Base-by-base conservation (phyloP, 202 grass and related monocot species). In the Miscanthus sacchariflorus region DNA sequence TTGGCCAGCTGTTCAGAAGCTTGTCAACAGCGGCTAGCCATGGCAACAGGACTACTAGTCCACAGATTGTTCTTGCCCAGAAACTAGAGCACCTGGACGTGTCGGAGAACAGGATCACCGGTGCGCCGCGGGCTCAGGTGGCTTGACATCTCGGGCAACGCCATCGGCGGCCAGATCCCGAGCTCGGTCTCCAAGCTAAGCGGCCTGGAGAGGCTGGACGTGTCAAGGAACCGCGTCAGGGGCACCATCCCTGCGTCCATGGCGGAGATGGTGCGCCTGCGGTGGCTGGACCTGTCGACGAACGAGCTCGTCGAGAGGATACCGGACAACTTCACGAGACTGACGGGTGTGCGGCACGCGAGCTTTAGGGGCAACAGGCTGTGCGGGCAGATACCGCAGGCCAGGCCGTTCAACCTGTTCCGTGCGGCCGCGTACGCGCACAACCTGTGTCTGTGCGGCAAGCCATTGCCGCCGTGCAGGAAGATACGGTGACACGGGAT, bases 361-460 rank as follows among this genome's bases (percentile, higher is more conserved):
- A 93, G 80, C 83, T 93, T 98, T n/a, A 91, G 88, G 6, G 40
- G 59, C 48, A 95, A 98, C 52, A 93, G 42, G 71, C 77, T 98
- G 5, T 98, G 95, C 85, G 95, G 95, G 2, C 25, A 63, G 85
- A 93, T 95, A 82, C 95, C 95, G 38, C 91, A 95, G 43, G 83
- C 48, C 3, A 86, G 72, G 81, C 95, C 95, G 59, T 98, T 98
- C 69, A 86, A 91, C 30, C 64, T 88, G 69, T 92, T 95, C 78
- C 88, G 85, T 9, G 73, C 90, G 5, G 81, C 89, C 14, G 95
- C 93, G 23, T 98, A 98, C 87, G 93, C 86, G 52, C 90, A 95
- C 46, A 98, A 98, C 79, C 56, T 93, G 54, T 95, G 95, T 81
- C 89, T 98, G 1, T 98, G 95, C 76, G 95, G 91, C 87, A 88